Percentiles rank a stretch among this genome's conserved stretches.
Conservation (phyloP, 768 basidiomycete species). For the Vishniacozyma victoriae region DNA sequence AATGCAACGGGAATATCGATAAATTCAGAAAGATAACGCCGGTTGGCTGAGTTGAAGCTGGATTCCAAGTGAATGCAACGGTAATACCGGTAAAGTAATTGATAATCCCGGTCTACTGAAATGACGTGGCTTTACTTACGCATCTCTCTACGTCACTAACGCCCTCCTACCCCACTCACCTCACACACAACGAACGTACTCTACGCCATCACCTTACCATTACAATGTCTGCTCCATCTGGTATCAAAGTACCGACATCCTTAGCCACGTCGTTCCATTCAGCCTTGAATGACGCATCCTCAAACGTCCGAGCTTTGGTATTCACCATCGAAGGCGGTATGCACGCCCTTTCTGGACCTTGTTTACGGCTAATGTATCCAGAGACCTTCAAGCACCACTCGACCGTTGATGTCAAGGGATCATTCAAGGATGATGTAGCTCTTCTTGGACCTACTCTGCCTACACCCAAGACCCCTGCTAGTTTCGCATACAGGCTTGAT, state of each 20-base stretch:
- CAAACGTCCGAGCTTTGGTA: conserved; percentile 40
- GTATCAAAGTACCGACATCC: conserved; percentile 38
- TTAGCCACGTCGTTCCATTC: conserved; percentile 32
- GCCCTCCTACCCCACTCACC: too few relatives aligned
- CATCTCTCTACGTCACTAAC: too few relatives aligned
- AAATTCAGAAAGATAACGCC: too few relatives aligned
- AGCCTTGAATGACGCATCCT: conserved; percentile 15
- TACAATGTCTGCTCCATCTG: conserved; percentile 46
- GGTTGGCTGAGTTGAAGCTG: too few relatives aligned
- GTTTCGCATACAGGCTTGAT: conserved; percentile 42
- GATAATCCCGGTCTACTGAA: too few relatives aligned
- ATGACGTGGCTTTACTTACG: too few relatives aligned
- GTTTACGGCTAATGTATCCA: conserved; percentile 9
- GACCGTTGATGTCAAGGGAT: conserved; percentile 24
- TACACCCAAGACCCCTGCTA: conserved; percentile 37
- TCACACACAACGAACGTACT: too few relatives aligned
- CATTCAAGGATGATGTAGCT: conserved; percentile 38
- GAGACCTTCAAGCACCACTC: conserved; percentile 34
- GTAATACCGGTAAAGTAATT: too few relatives aligned
- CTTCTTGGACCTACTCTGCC: conserved; percentile 33
- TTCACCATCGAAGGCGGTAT: conserved; percentile 43
- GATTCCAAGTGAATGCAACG: too few relatives aligned
- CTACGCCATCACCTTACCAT: too few relatives aligned
- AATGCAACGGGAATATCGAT: too few relatives aligned
- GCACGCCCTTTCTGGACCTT: conserved; percentile 8